These are phyloP conservation scores for Candida parachauliodes DNA, from an alignment of 805 yeast species.

Conservation along the genomic window DNA sequence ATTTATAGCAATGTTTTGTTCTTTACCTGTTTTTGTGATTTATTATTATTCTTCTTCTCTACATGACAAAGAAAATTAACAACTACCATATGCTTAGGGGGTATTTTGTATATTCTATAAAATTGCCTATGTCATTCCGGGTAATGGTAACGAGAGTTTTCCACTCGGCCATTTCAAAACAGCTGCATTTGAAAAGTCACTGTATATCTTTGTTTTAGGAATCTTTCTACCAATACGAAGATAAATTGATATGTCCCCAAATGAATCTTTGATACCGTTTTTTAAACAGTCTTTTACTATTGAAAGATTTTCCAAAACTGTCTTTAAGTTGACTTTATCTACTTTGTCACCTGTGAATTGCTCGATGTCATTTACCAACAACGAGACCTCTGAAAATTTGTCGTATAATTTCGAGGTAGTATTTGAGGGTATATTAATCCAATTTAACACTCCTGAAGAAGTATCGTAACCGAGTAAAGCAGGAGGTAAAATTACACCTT, in stretches of 20 bases:
- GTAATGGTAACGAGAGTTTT: conserved; percentile 44
- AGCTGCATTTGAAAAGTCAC: conserved; percentile 70
- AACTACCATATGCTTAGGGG: background rate
- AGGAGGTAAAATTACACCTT: conserved; percentile 52
- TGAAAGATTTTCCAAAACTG: conserved; percentile 17
- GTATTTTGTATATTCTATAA: background rate
- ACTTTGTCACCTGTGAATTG: conserved; percentile 53
- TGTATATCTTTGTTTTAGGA: conserved; percentile 30
- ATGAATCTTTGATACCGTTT: conserved; percentile 18
- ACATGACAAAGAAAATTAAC: background rate
- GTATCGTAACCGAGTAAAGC: conserved; percentile 30
- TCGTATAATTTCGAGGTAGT: conserved; percentile 13
- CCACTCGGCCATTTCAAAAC: conserved; percentile 58
- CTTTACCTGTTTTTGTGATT: background rate
- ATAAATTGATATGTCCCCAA: conserved; percentile 40
- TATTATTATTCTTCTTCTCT: background rate
- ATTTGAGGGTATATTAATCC: conserved; percentile 22
- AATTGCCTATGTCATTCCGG: conserved; percentile 45
- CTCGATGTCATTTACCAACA: conserved; percentile 78
- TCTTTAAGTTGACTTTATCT: conserved; percentile 34
- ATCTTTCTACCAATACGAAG: conserved; percentile 55
- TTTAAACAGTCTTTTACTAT: conserved; percentile 23
- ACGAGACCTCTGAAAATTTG: conserved; percentile 50
- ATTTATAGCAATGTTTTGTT: background rate
- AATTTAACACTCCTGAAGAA: conserved; percentile 29